phyloP scores from a whole-genome alignment of 2,329 filamentous ascomycete genomes.

The Trichoderma sp. region DNA sequence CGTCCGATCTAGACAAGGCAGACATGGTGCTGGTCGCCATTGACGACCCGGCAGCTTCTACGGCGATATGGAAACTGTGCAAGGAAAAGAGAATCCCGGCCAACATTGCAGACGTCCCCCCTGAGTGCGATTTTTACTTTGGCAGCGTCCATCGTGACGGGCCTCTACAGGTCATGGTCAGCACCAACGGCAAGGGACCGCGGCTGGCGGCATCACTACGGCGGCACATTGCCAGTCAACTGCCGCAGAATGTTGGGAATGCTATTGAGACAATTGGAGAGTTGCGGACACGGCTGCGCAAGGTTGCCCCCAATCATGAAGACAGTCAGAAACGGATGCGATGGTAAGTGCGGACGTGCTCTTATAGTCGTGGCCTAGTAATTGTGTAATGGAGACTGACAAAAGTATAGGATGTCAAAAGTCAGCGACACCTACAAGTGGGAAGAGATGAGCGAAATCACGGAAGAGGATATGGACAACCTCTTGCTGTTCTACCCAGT shows the following conservation, averaged over 20 bases:
- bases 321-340: constrained; percentile 87
- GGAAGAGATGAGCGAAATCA: constrained; percentile 79
- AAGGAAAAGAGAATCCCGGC: constrained; percentile 79
- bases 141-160: constrained; percentile 93
- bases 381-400: background rate
- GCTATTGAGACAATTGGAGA: constrained; percentile 83
- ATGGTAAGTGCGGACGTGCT: constrained; percentile 55
- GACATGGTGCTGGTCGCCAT: constrained; percentile 93
- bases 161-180: constrained; percentile 96
- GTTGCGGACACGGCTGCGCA: constrained; percentile 74
- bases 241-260: constrained; percentile 78
- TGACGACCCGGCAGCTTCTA: constrained; percentile 89
- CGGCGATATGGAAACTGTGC: constrained; percentile 89
- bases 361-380: background rate
- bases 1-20: constrained; percentile 75
- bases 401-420: constrained; percentile 70
- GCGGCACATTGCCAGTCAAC: constrained; percentile 70
- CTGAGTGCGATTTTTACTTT: constrained; percentile 99
- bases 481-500: constrained; percentile 72
- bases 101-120: constrained; percentile 95
- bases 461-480: constrained; percentile 78
- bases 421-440: constrained; percentile 86
- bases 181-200: constrained; percentile 94
- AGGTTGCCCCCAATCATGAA: constrained; percentile 67
- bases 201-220: constrained; percentile 84